Conservation (phyloP, 306 rosid genomes). For the Citrullus mucosospermus region DNA sequence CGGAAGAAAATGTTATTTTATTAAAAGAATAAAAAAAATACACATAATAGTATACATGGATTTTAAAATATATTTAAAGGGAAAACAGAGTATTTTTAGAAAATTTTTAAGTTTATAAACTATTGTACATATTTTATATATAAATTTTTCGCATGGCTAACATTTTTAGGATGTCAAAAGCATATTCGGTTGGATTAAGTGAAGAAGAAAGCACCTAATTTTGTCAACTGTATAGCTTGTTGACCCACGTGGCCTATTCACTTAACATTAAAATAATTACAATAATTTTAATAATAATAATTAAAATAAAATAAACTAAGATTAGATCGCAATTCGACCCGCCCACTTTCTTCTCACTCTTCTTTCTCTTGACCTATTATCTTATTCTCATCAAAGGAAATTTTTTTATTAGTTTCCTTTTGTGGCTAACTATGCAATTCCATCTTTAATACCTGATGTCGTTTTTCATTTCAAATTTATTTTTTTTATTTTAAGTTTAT, state of each 20-base stretch:
- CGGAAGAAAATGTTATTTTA: too few species aligned
- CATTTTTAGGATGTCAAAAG: neutral
- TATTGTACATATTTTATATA: too few species aligned
- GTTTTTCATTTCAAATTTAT: too few species aligned
- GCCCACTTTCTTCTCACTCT: neutral
- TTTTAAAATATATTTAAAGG: too few species aligned
- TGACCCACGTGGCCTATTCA: neutral
- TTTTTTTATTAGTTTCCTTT: neutral
- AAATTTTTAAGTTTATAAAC: too few species aligned
- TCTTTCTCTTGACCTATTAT: neutral
- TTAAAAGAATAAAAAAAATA: too few species aligned
- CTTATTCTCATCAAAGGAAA: neutral
- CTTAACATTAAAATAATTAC: neutral
- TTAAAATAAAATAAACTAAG: neutral
- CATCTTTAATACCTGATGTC: neutral
- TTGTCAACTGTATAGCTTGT: neutral
- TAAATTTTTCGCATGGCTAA: neutral
- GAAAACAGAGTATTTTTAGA: too few species aligned
- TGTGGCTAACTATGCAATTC: neutral
- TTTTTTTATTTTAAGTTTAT: too few species aligned
- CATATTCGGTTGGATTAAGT: neutral
- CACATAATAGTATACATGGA: too few species aligned
- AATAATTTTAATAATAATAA: neutral
- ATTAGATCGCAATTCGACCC: neutral
- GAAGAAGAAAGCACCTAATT: neutral